A percentile compares a stretch with the other conserved stretches of the same genome.
phyloP scores from a whole-genome alignment of 139 green algal species.

The Picochlorum costavermella region DNA sequence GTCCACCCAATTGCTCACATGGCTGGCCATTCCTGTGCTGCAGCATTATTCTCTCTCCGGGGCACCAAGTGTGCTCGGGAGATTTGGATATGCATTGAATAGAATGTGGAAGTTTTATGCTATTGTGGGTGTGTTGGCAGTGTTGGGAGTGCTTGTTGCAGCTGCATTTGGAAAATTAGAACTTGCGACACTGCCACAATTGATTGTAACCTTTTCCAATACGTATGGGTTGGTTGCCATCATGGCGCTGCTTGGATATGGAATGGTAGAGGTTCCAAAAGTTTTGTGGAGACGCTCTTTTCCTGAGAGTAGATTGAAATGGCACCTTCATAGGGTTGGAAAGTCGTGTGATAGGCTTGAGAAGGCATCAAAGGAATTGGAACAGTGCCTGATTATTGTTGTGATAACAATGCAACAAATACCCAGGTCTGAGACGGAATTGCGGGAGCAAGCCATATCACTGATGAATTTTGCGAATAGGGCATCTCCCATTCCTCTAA shows the following conservation, averaged over 20 bases:
- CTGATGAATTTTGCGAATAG: constrained; percentile 15
- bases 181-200: constrained; percentile 34
- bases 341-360: constrained; percentile 39
- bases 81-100: constrained; percentile 45
- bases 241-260: constrained; percentile 78
- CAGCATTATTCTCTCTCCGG: constrained; percentile 80
- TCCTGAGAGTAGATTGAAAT: constrained; percentile 36
- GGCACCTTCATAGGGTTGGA: constrained; percentile 30
- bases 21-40: constrained; percentile 78
- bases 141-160: constrained; percentile 42
- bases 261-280: constrained; percentile 78
- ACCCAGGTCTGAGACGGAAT: constrained; percentile 47
- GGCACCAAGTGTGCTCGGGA: constrained; percentile 62
- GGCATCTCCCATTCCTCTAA: constrained; percentile 14
- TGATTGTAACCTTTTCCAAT: constrained; percentile 77
- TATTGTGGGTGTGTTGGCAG: constrained; percentile 46
- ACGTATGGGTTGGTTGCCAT: constrained; percentile 75
- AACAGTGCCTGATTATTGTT: constrained; percentile 32
- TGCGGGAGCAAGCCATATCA: constrained; percentile 66
- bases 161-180: constrained; percentile 38
- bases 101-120: constrained; percentile 69
- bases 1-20: constrained; percentile 74
- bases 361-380: constrained; percentile 34
- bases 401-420: constrained; percentile 53
- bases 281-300: constrained; percentile 60